Evolutionary conservation across 129 eudicot genomes (phyloP).

Genomic region (Helianthus tuberosus): DNA sequence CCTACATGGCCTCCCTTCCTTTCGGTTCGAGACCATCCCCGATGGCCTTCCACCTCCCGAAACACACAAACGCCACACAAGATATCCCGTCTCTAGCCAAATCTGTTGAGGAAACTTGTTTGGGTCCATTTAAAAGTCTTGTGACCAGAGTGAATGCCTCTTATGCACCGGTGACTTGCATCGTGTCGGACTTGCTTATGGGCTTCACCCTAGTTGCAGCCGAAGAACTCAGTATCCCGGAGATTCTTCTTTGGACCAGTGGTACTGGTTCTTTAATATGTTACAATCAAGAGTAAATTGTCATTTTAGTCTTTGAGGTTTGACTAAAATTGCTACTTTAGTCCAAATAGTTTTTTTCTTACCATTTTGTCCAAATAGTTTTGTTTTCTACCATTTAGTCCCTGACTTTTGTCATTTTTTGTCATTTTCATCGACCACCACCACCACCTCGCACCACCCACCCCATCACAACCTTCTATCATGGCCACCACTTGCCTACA

Average conservation of each 20-base stretch:
- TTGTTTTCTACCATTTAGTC: too few relatives aligned
- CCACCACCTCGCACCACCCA: too few relatives aligned
- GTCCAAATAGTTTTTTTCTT: too few relatives aligned
- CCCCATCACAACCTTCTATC: too few relatives aligned
- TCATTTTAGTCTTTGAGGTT: too few relatives aligned
- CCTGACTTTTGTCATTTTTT: too few relatives aligned
- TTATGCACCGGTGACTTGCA: slow-evolving; percentile 44
- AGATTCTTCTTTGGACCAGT: slow-evolving; percentile 56
- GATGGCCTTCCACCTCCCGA: slow-evolving; percentile 43
- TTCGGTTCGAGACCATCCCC: slow-evolving; percentile 35
- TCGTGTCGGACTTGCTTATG: slow-evolving; percentile 58
- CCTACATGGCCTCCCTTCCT: slow-evolving; percentile 18
- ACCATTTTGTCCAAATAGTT: too few relatives aligned
- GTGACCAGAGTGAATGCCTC: slow-evolving; percentile 30
- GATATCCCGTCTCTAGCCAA: slow-evolving; percentile 37
- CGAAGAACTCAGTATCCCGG: slow-evolving; percentile 46
- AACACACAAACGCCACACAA: slow-evolving; percentile 42
- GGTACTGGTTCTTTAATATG: slow-evolving; percentile 61
- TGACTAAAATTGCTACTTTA: too few relatives aligned
- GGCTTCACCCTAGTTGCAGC: slow-evolving; percentile 58
- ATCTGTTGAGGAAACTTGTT: slow-evolving; percentile 35
- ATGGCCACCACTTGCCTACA: too few relatives aligned
- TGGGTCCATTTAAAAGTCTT: slow-evolving; percentile 41
- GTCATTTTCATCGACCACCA: too few relatives aligned
- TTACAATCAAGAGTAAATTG: too few relatives aligned